Evolutionary conservation across 2,329 filamentous ascomycete species (phyloP), one percentile per base, ranked within the genome.

Genomic region (Colletotrichum graminicola): DNA sequence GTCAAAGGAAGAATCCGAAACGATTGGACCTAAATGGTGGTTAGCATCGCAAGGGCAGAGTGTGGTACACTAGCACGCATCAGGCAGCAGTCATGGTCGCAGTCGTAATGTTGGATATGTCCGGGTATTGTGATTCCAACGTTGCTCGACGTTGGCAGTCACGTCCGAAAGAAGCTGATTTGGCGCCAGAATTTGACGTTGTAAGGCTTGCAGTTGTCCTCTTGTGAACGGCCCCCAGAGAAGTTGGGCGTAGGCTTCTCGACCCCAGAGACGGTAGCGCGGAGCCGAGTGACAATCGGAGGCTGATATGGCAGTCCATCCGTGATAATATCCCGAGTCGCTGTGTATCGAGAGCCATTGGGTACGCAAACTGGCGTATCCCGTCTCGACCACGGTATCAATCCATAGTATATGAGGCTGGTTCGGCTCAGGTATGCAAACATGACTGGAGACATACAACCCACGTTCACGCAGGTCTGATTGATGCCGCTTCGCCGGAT

Each of bases 1-100:
- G 69, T 62, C 55, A 51, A 72, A 65, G 47, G 64, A 67, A 64
- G 69, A 66, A 72, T 71, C 72, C 57, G 69, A 69, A 72, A 57
- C 51, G 54, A 62, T 62, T 62, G 71, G 56, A 71, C 67, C 71
- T 71, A 26, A 10, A 29, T 3, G 6, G 14, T 3, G 10, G 54
- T 73, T 63, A 73, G 72, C 57, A 51, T 51, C 41, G 21, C 39
- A 29, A 6, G 2, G 3, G 12, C 18, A 52, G 8, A 21, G 16
- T n/a, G 21, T 21, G 5, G n/a, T 23, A n/a, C 23, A 14, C 10
- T 16, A 36, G 16, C 45, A 52, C 60, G 60, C 45, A 6, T 57
- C 12, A 34, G 57, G 61, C 56, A 26, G 52, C 29, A 39, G 26
- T 66, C 61, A 45, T 45, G 52, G 14, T 65, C 61, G 61, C 45